Evolutionary conservation across 2,329 filamentous ascomycete species (phyloP), one percentile per base, ranked within the genome.

Genomic region (Chaetomium olivaceum): DNA sequence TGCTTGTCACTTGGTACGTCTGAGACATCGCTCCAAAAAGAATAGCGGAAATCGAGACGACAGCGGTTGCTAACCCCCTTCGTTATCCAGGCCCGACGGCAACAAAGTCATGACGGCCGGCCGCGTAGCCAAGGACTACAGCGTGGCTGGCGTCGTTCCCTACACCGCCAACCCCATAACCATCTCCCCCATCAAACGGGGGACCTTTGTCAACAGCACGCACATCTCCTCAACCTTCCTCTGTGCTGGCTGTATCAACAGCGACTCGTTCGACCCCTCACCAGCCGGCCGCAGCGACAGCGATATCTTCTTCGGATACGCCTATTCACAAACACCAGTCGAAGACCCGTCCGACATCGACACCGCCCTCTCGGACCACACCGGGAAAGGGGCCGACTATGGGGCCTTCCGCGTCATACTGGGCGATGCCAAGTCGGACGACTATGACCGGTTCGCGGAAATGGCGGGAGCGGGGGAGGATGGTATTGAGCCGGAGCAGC

Each of bases 181-280:
- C 48, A 70, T 80, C 29, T 70, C 72, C n/a, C 76, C 80, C n/a
- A 83, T 83, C 68, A 71, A 78, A 21, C 78, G 78, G 19, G 80
- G 80, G 8, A 82, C 80, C 16, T 81, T 79, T 63, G 71, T 80
- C 65, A 84, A 83, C 73, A 73, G 71, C 60, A 83, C 81, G 2
- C 78, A 82, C 71, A 79, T 79, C 73, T 78, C 77, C 7, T 81
- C 80, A 69, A 84, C 82, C 11, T 84, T 83, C 73, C 74, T 83
- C 51, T 84, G 82, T 73, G 72, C 73, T 58, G 74, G 74, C 55
- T 81, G 79, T 68, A 72, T 78, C 60, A 74, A 71, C 11, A 68
- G 68, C 4, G 75, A 76, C 62, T 69, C 73, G 0, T 69, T 71
- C 33, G 70, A 73, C 52, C 73, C 75, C 43, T 70, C 72, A 11